Evolutionary conservation across 805 yeast species (phyloP), one percentile per base, ranked within the genome.

Genomic region (Maudiozyma turicensis): DNA sequence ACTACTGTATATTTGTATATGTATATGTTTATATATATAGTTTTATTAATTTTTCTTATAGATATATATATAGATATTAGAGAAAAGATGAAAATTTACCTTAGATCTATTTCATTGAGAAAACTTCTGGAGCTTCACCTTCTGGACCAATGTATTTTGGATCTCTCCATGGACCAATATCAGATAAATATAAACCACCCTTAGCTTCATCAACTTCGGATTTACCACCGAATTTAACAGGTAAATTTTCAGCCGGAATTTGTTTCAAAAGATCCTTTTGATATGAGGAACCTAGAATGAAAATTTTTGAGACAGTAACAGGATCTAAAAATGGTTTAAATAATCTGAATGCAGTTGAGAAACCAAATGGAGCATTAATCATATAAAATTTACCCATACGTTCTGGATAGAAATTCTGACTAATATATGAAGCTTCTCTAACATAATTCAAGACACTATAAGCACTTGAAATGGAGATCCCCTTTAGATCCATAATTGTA

Each of bases 111-210:
- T 56, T 54, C 48, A 53, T 26, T 9, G 59, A 51, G 47, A 75
- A 72, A 14, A 80, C 73, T 59, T 70, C 72, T 63, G 96, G 96
- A 47, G 95, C 95, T 69, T 83, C 87, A 55, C 96, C 96, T 72
- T 90, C 98, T 51, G 96, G 95, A 11, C 97, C 98, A 65, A 89
- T 83, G 69, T 62, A 91, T 69, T 84, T 60, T 33, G 82, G 73
- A 53, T 91, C 93, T 77, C 96, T 86, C 99, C 99, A 93, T 55
- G 99, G 99, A 57, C 99, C 99, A 56, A 84, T 73, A 66, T 93
- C 98, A 39, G 93, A 80, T 61, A 93, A 72, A 68, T 82, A 86
- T 56, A 93, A 77, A 29, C 95, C 96, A 60, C 89, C 86, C 44
- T 80, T 85, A 8, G 77, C 75, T 45, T 80, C 86, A 43, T 73